Percentiles rank a stretch among this genome's conserved stretches.
Conservation (phyloP, 306 rosid genomes). For the Quillaja saponaria region DNA sequence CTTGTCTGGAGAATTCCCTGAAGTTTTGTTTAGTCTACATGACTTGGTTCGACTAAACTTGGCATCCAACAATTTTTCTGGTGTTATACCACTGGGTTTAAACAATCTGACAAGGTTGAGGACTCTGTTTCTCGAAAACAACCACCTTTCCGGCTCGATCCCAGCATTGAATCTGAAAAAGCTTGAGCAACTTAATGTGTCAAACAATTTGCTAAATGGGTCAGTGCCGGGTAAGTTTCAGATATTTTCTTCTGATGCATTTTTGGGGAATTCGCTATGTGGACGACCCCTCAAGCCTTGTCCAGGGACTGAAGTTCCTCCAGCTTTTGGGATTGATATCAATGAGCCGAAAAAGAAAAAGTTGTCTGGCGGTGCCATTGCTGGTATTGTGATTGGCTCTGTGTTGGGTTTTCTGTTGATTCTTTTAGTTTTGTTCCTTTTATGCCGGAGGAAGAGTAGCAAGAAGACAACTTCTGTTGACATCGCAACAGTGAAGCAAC, state of each 20-base stretch:
- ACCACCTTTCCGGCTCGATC: slow-evolving; percentile 44
- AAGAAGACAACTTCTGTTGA: slow-evolving; percentile 46
- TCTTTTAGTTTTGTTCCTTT: slow-evolving; percentile 40
- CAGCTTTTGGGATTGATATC: slow-evolving; percentile 24
- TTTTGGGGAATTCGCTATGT: slow-evolving; percentile 55
- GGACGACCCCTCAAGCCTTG: slow-evolving; percentile 57
- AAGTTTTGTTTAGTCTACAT: slow-evolving; percentile 32
- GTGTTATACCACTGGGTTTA: slow-evolving; percentile 38
- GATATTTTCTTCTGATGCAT: slow-evolving; percentile 36
- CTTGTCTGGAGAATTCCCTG: slow-evolving; percentile 55
- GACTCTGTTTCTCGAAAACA: slow-evolving; percentile 51
- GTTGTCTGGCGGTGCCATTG: slow-evolving; percentile 59
- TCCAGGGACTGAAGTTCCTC: slow-evolving; percentile 29
- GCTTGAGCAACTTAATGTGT: slow-evolving; percentile 57
- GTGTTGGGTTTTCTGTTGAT: slow-evolving; percentile 50
- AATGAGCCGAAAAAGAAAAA: slow-evolving; percentile 32
- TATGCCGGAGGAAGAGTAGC: slow-evolving; percentile 48
- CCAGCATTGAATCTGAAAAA: slow-evolving; percentile 28
- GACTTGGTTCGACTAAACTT: slow-evolving; percentile 51
- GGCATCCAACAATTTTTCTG: slow-evolving; percentile 54
- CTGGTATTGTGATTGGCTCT: slow-evolving; percentile 60
- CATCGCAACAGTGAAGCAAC: slow-evolving; percentile 36
- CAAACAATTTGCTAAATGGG: slow-evolving; percentile 53
- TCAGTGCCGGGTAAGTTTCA: slow-evolving; percentile 54
- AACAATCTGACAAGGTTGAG: slow-evolving; percentile 45